These are phyloP conservation scores for Pseudogymnoascus sp. DNA, from an alignment of 2,329 filamentous ascomycete species.

Conservation along the genomic window DNA sequence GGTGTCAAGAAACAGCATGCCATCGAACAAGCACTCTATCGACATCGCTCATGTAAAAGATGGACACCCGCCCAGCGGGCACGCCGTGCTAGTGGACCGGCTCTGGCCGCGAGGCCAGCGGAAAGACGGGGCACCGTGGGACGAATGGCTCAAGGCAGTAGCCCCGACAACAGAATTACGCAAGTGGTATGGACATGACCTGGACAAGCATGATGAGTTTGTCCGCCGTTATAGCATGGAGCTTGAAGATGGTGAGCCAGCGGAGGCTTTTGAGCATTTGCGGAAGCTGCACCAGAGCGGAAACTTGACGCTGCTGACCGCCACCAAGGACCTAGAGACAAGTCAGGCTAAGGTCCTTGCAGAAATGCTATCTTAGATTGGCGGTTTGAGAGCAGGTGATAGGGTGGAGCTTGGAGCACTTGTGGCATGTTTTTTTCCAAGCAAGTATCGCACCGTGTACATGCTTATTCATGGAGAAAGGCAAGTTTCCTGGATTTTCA, in stretches of 20 bases:
- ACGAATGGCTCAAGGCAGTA: conserved; percentile 1
- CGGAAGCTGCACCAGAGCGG: background rate
- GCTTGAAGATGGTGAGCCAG: background rate
- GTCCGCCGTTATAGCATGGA: background rate
- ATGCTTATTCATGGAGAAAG: background rate
- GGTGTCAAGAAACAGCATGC: background rate
- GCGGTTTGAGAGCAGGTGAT: background rate
- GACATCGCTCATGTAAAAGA: background rate
- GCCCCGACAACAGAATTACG: background rate
- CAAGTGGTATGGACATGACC: background rate
- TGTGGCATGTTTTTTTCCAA: background rate
- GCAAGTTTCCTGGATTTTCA: background rate
- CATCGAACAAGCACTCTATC: background rate
- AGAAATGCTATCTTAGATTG: background rate
- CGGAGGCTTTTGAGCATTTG: conserved; percentile 1
- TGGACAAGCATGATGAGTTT: background rate
- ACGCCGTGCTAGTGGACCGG: background rate
- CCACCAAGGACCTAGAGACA: background rate
- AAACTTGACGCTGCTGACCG: background rate
- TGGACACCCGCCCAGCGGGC: background rate
- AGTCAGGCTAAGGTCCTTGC: background rate
- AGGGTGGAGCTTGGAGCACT: background rate
- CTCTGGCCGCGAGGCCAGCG: background rate
- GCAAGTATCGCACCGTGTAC: background rate
- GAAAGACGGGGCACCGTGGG: conserved; percentile 4